phyloP scores from a whole-genome alignment of 176 grass and related monocot species.

The Calamus simplicifolius region DNA sequence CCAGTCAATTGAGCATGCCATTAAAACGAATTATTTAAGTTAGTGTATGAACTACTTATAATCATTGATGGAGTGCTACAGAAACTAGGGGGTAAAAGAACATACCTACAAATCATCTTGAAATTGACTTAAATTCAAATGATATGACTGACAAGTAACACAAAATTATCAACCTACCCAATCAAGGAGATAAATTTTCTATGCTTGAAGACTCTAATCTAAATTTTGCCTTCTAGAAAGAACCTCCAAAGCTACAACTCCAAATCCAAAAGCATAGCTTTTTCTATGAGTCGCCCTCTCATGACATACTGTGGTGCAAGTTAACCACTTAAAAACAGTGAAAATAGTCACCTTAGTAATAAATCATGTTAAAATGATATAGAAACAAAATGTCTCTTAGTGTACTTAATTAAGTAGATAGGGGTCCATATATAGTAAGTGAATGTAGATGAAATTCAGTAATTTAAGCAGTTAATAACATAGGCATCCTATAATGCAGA shows the following conservation, averaged over 20 bases:
- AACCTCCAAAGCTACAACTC: constrained; percentile 27
- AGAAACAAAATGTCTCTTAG: neutral
- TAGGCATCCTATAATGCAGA: too few relatives aligned
- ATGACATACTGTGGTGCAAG: constrained; percentile 31
- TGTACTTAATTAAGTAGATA: too few relatives aligned
- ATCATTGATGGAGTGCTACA: too few relatives aligned
- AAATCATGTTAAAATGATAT: neutral
- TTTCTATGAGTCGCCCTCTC: constrained; percentile 23
- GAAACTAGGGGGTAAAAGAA: too few relatives aligned
- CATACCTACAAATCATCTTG: too few relatives aligned
- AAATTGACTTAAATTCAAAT: neutral
- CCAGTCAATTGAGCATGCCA: too few relatives aligned
- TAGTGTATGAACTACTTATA: too few relatives aligned
- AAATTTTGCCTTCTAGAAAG: constrained; percentile 26
- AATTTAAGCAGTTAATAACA: neutral
- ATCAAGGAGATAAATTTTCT: constrained; percentile 30
- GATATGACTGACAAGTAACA: neutral
- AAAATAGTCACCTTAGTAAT: neutral
- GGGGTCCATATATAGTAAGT: neutral
- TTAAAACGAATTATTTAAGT: too few relatives aligned
- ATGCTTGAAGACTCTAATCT: constrained; percentile 3
- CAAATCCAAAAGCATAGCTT: constrained; percentile 24
- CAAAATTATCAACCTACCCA: constrained; percentile 10
- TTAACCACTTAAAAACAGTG: constrained; percentile 25
- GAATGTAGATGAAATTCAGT: neutral